Evolutionary conservation across 2,329 filamentous ascomycete species (phyloP).

Genomic region (Aspergillus ruber): DNA sequence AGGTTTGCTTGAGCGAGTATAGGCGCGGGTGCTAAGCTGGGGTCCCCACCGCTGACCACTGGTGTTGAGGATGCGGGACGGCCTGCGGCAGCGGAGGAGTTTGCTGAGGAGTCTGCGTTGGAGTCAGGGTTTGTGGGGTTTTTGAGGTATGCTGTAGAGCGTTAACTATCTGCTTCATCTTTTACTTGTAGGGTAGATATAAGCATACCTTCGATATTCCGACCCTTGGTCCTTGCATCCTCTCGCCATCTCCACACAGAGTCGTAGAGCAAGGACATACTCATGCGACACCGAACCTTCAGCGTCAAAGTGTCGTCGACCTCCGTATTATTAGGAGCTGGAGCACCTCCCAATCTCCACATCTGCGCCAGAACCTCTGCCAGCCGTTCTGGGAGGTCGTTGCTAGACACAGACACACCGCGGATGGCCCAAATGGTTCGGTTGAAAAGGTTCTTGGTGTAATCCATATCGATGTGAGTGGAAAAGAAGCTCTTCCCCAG

Average conservation of each 20-base stretch:
- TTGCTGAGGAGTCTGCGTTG: constrained; percentile 64
- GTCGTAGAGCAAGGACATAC: constrained; percentile 61
- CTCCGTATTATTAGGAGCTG: constrained; percentile 21
- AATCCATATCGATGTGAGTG: constrained; percentile 49
- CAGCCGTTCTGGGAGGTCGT: constrained; percentile 58
- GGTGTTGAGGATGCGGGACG: constrained; percentile 31
- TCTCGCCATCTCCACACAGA: constrained; percentile 63
- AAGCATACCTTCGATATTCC: constrained; percentile 61
- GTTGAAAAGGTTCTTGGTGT: constrained; percentile 52
- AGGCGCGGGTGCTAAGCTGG: constrained; percentile 37
- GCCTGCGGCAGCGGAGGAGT: constrained; percentile 49
- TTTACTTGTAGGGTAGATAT: constrained; percentile 3
- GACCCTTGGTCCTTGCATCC: constrained; percentile 61
- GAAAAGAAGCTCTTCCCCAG: constrained; percentile 61
- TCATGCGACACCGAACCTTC: constrained; percentile 61
- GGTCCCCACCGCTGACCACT: constrained; percentile 34
- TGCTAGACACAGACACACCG: constrained; percentile 54
- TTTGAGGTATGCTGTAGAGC: constrained; percentile 57
- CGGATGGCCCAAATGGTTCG: constrained; percentile 54
- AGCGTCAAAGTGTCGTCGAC: constrained; percentile 49
- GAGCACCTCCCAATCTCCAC: constrained; percentile 47
- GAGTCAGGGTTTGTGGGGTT: constrained; percentile 83
- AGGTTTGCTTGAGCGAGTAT: constrained; percentile 27
- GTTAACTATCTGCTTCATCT: constrained; percentile 2
- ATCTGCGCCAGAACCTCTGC: constrained; percentile 61